A percentile compares a stretch with the other conserved stretches of the same genome.
phyloP scores from a whole-genome alignment of 2,329 filamentous ascomycete species.

The Whalleya microplaca region DNA sequence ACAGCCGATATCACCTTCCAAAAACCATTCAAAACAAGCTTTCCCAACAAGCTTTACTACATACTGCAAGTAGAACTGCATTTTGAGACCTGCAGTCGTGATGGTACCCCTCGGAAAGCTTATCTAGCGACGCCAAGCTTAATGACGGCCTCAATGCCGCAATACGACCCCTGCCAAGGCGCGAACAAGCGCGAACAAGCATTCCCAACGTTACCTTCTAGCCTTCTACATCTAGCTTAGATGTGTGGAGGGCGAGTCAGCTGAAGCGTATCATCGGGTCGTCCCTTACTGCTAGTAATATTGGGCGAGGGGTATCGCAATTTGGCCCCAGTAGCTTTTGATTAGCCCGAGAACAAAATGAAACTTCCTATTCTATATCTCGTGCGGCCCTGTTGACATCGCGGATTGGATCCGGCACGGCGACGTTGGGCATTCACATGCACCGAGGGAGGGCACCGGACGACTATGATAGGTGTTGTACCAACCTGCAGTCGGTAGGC shows the following conservation, averaged over 20 bases:
- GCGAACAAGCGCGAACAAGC: not conserved
- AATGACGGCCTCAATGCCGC: constrained; percentile 7
- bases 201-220: not conserved
- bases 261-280: constrained; percentile 2
- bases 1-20: constrained; percentile 7
- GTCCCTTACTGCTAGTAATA: constrained; percentile 1
- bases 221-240: constrained; percentile 6
- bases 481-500: no score
- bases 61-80: no score
- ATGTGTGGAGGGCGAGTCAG: not conserved
- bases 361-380: no score
- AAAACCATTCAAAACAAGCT: constrained; percentile 4
- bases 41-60: not conserved
- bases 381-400: no score
- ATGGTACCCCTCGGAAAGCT: constrained; percentile 4
- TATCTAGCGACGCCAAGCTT: constrained; percentile 9
- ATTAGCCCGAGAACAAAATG: no score
- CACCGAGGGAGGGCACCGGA: not conserved
- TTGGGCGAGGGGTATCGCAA: no score
- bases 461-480: not conserved
- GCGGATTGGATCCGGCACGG: no score
- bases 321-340: no score
- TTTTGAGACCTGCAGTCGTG: not conserved
- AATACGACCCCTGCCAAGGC: constrained; percentile 4
- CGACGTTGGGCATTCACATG: no score